phyloP scores from a whole-genome alignment of 164 flowering plant genomes.

The Umbellularia californica region DNA sequence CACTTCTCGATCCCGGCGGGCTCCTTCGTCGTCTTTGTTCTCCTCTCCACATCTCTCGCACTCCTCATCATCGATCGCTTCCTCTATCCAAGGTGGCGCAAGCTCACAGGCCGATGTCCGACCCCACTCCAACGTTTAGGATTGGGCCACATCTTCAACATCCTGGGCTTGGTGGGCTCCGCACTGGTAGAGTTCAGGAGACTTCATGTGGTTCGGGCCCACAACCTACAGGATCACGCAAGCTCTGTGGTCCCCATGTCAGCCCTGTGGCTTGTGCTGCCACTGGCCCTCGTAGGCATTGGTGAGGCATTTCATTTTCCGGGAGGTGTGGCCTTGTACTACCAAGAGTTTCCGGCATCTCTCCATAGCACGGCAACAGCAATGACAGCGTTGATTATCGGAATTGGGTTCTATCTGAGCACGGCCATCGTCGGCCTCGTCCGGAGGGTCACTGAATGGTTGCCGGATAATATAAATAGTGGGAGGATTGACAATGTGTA shows the following conservation, averaged over 20 bases:
- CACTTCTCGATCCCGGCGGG: conserved; percentile 53
- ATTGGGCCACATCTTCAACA: conserved; percentile 17
- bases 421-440: conserved; percentile 26
- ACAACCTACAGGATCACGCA: not conserved
- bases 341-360: conserved; percentile 39
- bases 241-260: conserved; percentile 29
- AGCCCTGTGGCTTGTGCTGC: conserved; percentile 44
- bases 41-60: conserved; percentile 34
- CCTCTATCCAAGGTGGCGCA: conserved; percentile 8
- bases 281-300: conserved; percentile 33
- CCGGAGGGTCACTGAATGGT: conserved; percentile 28
- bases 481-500: conserved; percentile 43
- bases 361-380: conserved; percentile 33
- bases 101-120: not conserved
- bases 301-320: conserved; percentile 55
- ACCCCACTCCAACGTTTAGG: conserved; percentile 21
- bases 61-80: conserved; percentile 33
- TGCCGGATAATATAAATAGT: conserved; percentile 34
- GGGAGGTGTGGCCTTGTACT: conserved; percentile 40
- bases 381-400: conserved; percentile 24
- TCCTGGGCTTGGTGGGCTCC: conserved; percentile 9
- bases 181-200: conserved; percentile 21
- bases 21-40: conserved; percentile 33
- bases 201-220: not conserved
- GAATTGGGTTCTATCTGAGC: conserved; percentile 30